Evolutionary conservation across 192 early-diverging fungal genomes (phyloP), one percentile per base, ranked within the genome.

Genomic region (Tieghemiomyces parasiticus): DNA sequence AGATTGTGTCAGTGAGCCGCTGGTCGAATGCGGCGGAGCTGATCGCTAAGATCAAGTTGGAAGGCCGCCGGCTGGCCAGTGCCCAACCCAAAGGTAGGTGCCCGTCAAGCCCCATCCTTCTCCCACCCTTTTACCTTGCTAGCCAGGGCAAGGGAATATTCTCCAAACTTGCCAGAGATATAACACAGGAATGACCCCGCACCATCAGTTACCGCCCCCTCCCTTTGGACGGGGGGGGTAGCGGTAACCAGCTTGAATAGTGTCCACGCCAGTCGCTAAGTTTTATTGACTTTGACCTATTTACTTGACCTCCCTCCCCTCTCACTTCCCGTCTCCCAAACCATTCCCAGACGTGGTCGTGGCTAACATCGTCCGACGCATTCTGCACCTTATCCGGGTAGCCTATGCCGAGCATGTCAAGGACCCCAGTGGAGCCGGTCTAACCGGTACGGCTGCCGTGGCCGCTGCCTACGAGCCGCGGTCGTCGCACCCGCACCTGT

Each of bases 331-430:
- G 22, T 31, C 31, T 50, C 12, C 1, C 45, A 12, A n/a, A 10
- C 22, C 1, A 22, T 46, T 46, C 9, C 64, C 71, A 70, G 94
- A 95, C 66, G 76, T 92, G 34, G 81, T 89, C 2, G 83, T 91
- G 0, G 83, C 82, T 19, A 94, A 92, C 71, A 91, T 92, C 34
- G 80, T 88, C 46, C 82, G 87, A 60, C 78, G 91, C 35, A 81
- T 94, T 6, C 65, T 94, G 45, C 78, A 82, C 54, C 71, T 93
- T n/a, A 91, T 95, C 62, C 77, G 80, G 34, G 91, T 94, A 62
- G 58, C 47, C n/a, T 26, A 62, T 31, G 28, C 61, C 46, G 58
- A 60, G 16, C 6, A 31, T 55, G 26, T 52, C 45, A 0, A 45
- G 45, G 33, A 35, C 16, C 20, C n/a, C 2, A 46, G 35, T 3